These are phyloP conservation scores for Voacanga thouarsii DNA, from an alignment of 257 asterid species.

Conservation along the genomic window DNA sequence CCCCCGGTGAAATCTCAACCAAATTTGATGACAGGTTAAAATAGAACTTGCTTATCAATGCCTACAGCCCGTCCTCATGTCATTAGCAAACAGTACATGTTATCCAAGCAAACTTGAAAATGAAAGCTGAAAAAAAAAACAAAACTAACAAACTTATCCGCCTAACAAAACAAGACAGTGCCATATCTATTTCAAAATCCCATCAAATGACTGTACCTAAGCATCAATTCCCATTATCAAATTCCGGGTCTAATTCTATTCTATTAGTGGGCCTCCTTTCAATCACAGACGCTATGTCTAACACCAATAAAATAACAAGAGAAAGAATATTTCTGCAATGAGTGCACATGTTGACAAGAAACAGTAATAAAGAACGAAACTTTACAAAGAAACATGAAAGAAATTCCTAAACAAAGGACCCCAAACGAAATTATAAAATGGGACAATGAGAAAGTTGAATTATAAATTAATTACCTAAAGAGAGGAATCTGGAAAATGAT, in stretches of 20 bases:
- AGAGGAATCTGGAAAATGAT: conserved; percentile 62
- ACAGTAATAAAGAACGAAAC: background rate
- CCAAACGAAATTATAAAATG: background rate
- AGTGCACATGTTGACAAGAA: background rate
- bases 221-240: background rate
- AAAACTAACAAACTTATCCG: background rate
- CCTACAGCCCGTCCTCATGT: background rate
- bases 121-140: background rate
- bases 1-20: background rate
- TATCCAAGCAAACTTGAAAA: background rate
- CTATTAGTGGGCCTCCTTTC: background rate
- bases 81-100: background rate
- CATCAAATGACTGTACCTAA: background rate
- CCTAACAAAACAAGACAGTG: conserved; percentile 2
- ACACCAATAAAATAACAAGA: background rate
- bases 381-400: background rate
- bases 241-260: background rate
- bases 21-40: background rate
- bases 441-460: background rate
- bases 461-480: conserved; percentile 42
- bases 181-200: background rate
- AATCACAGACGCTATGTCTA: background rate
- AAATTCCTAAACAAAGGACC: background rate
- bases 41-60: background rate
- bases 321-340: background rate